These are phyloP conservation scores for Graphilbum ipis-grandicollis DNA, from an alignment of 2,329 filamentous ascomycete species.

Conservation along the genomic window DNA sequence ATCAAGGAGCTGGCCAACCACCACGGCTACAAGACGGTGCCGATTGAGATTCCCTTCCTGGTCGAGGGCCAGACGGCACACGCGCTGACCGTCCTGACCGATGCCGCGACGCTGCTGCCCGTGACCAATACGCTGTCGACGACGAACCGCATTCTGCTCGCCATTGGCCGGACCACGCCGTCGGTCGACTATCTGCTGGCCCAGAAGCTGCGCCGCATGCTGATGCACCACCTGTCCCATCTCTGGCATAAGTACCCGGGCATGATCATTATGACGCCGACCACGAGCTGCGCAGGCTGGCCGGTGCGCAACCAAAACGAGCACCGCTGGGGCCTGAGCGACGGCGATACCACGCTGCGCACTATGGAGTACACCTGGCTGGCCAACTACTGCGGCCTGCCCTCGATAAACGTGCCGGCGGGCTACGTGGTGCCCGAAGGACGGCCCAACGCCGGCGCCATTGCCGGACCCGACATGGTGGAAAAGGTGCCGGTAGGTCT, in stretches of 20 bases:
- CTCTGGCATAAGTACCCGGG: slow-evolving; percentile 49
- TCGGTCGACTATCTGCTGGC: slow-evolving; percentile 50
- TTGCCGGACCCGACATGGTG: slow-evolving; percentile 15
- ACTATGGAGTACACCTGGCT: slow-evolving; percentile 34
- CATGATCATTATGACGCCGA: slow-evolving; percentile 55
- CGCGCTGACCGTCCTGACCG: slow-evolving; percentile 54
- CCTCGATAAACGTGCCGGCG: slow-evolving; percentile 25
- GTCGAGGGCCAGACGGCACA: slow-evolving; percentile 54
- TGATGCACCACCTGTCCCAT: slow-evolving; percentile 54
- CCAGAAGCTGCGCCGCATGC: slow-evolving; percentile 48
- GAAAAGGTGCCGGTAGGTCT: slow-evolving; percentile 32
- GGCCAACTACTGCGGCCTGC: slow-evolving; percentile 31
- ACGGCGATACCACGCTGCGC: slow-evolving; percentile 26
- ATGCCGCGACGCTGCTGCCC: slow-evolving; percentile 30
- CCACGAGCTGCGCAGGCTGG: slow-evolving; percentile 33
- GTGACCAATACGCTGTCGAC: slow-evolving; percentile 30
- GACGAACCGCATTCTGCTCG: slow-evolving; percentile 48
- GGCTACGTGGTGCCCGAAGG: slow-evolving; percentile 25
- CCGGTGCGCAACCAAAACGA: slow-evolving; percentile 21
- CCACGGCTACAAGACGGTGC: slow-evolving; percentile 33
- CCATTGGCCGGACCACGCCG: slow-evolving; percentile 42
- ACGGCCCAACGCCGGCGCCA: slow-evolving; percentile 12
- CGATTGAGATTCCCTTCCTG: slow-evolving; percentile 39
- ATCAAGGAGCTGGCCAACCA: slow-evolving; percentile 34
- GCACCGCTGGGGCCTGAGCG: slow-evolving; percentile 22